Evolutionary conservation across 257 asterid species (phyloP).

Genomic region (Avicennia marina): DNA sequence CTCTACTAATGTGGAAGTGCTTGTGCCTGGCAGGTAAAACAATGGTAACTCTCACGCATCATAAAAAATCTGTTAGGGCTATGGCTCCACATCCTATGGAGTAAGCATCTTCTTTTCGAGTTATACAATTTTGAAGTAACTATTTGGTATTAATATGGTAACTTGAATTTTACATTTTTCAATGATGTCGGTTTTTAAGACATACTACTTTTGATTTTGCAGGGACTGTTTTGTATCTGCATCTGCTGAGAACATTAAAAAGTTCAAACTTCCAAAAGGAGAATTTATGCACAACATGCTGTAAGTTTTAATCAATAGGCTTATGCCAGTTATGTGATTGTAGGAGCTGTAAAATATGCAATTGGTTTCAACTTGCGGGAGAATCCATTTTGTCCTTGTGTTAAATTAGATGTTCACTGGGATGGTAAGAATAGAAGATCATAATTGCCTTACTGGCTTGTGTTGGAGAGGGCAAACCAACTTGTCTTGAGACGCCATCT

Average conservation of each 20-base stretch:
- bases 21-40: constrained; percentile 66
- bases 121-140: constrained; percentile 2
- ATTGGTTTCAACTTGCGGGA: too few relatives aligned
- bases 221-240: constrained; percentile 96
- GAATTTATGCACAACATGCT: constrained; percentile 98
- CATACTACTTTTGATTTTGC: constrained; percentile 27
- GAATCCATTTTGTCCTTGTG: too few relatives aligned
- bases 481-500: too few relatives aligned
- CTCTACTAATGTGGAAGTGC: constrained; percentile 13
- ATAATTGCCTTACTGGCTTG: too few relatives aligned
- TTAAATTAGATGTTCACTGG: too few relatives aligned
- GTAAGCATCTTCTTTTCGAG: constrained; percentile 28
- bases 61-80: constrained; percentile 87
- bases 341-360: not conserved
- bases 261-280: constrained; percentile 93
- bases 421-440: too few relatives aligned
- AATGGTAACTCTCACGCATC: constrained; percentile 79
- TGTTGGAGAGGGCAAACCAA: too few relatives aligned
- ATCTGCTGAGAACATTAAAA: constrained; percentile 93
- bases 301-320: constrained; percentile 45
- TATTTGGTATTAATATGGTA: not conserved
- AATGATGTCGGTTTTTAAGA: too few relatives aligned
- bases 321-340: not conserved
- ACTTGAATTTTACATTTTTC: constrained; percentile 3
- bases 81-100: constrained; percentile 83